phyloP scores from a whole-genome alignment of 2,329 filamentous ascomycete species.

The Pyricularia sp. region DNA sequence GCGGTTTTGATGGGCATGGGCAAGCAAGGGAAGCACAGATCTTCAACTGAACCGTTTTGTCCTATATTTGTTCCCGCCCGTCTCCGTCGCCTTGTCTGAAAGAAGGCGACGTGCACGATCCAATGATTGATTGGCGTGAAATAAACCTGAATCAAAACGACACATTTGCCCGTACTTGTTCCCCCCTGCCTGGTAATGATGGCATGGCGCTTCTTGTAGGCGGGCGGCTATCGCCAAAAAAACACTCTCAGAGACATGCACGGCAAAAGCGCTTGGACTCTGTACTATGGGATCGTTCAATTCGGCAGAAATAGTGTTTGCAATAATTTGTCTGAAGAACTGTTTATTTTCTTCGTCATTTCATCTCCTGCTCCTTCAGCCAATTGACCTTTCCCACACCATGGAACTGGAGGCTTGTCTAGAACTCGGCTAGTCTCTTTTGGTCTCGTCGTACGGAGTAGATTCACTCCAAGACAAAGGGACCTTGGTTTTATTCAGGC shows the following conservation, averaged over 20 bases:
- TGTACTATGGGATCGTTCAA: not conserved
- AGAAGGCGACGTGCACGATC: too few relatives aligned
- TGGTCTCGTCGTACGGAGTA: not conserved
- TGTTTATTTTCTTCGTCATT: not conserved
- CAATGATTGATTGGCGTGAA: not conserved
- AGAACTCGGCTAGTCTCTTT: not conserved
- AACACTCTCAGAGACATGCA: not conserved
- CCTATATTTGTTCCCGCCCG: not conserved
- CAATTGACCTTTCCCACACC: not conserved
- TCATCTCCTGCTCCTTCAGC: not conserved
- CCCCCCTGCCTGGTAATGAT: not conserved
- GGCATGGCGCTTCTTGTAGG: not conserved
- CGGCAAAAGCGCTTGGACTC: not conserved
- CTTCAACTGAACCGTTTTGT: not conserved
- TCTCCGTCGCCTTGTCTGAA: not conserved
- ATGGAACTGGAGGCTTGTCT: not conserved
- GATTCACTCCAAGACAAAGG: not conserved
- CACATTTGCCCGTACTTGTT: not conserved
- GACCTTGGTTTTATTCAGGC: not conserved
- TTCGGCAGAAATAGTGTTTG: too few relatives aligned
- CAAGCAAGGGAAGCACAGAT: not conserved
- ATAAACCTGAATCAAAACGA: not conserved
- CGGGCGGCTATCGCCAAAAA: not conserved
- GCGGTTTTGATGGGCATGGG: too few relatives aligned
- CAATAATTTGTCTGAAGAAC: too few relatives aligned